Conservation (phyloP, 1,284 basidiomycete genomes). For the Butyriboletus appendiculatus region DNA sequence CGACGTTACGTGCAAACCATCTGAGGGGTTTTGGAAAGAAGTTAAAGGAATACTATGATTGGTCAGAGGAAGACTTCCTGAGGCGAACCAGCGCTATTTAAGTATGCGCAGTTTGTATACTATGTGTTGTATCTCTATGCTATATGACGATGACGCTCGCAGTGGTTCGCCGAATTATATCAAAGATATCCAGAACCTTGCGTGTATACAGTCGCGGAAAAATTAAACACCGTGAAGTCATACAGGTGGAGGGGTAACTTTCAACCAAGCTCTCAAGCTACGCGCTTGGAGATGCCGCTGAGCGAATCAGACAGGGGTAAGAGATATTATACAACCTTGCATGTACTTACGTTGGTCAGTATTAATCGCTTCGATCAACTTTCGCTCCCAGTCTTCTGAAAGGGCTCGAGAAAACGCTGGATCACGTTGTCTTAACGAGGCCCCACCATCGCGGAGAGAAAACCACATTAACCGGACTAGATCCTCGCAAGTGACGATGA, state of each 20-base stretch:
- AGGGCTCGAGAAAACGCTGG: conserved; percentile 16
- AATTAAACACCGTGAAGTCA: background rate
- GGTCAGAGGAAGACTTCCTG: conserved; percentile 63
- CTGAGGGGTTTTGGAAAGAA: conserved; percentile 59
- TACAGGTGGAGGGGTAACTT: background rate
- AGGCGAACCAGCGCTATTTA: conserved; percentile 14
- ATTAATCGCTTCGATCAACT: conserved; percentile 23
- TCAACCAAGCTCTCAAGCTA: background rate
- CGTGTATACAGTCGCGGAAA: background rate
- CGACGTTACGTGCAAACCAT: conserved; percentile 54
- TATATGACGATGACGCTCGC: background rate
- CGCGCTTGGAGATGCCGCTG: conserved; percentile 1
- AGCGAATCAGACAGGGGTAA: background rate
- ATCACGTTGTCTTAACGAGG: conserved; percentile 18
- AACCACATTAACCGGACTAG: conserved; percentile 33
- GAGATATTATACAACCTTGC: background rate
- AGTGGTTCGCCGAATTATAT: background rate
- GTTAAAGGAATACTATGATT: conserved; percentile 65
- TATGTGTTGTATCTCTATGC: background rate
- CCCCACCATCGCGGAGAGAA: conserved; percentile 32
- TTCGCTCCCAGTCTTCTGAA: conserved; percentile 27
- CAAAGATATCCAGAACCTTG: background rate
- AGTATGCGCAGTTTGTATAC: background rate
- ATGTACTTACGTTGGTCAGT: conserved; percentile 22
- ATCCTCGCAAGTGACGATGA: conserved; percentile 29